These are phyloP conservation scores for Gymnopilus junonius DNA, from an alignment of 768 basidiomycete species.

Conservation along the genomic window DNA sequence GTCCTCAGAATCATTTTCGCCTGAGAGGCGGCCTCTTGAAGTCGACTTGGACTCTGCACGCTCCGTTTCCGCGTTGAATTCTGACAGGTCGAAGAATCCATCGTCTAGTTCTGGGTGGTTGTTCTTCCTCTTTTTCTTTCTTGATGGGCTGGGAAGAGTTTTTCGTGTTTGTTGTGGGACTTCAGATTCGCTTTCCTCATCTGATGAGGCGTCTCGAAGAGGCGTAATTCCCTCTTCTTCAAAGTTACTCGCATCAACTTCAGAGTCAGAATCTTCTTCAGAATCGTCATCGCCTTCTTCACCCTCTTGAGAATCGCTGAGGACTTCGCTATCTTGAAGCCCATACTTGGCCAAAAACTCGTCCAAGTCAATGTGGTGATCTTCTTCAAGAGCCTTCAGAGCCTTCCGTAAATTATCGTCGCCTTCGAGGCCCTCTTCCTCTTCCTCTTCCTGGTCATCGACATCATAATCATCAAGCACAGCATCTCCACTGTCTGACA, in stretches of 20 bases:
- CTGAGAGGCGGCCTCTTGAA: slow-evolving; percentile 63
- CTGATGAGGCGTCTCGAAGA: slow-evolving; percentile 22
- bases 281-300: slow-evolving; percentile 27
- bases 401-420: slow-evolving; percentile 36
- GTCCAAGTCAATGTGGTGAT: slow-evolving; percentile 37
- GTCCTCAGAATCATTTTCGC: slow-evolving; percentile 55
- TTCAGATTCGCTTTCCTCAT: slow-evolving; percentile 29
- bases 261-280: slow-evolving; percentile 22
- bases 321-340: slow-evolving; percentile 23
- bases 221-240: slow-evolving; percentile 23
- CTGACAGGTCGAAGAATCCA: slow-evolving; percentile 84
- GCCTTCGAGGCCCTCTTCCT: slow-evolving; percentile 29
- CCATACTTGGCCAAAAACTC: slow-evolving; percentile 34
- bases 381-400: slow-evolving; percentile 35
- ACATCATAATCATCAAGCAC: slow-evolving; percentile 29
- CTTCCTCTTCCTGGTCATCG: slow-evolving; percentile 42
- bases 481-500: slow-evolving; percentile 22
- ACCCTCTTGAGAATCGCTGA: slow-evolving; percentile 30
- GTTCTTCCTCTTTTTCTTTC: slow-evolving; percentile 30
- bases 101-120: slow-evolving; percentile 68
- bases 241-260: slow-evolving; percentile 9
- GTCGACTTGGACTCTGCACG: slow-evolving; percentile 69
- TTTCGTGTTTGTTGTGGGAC: slow-evolving; percentile 32
- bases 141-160: slow-evolving; percentile 23
- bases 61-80: slow-evolving; percentile 88